Evolutionary conservation across 495 filamentous ascomycete genomes (phyloP).

Genomic region (Hypoxylon crocopeplum): DNA sequence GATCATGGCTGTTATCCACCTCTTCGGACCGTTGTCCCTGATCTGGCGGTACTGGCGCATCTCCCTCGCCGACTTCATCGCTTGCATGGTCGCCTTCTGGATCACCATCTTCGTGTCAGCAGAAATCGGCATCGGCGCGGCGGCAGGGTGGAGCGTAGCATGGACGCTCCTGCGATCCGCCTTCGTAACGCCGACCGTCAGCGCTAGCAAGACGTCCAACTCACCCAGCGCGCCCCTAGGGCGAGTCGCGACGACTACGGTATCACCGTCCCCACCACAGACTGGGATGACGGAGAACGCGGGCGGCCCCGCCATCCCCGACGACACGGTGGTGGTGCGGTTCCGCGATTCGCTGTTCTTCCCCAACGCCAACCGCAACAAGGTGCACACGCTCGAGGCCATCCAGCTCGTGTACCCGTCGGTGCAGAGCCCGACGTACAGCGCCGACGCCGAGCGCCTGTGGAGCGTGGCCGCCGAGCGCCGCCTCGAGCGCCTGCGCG

Average conservation of each 20-base stretch:
- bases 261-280: not conserved
- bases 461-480: constrained; percentile 55
- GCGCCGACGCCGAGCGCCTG: constrained; percentile 45
- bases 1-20: constrained; percentile 54
- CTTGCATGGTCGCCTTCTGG: constrained; percentile 57
- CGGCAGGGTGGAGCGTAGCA: constrained; percentile 55
- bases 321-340: constrained; percentile 49
- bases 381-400: constrained; percentile 47
- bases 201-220: constrained; percentile 17
- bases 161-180: constrained; percentile 54
- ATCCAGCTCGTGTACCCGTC: constrained; percentile 48
- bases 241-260: constrained; percentile 13
- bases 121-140: constrained; percentile 54
- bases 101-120: constrained; percentile 58
- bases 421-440: constrained; percentile 41
- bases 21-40: constrained; percentile 48
- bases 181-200: constrained; percentile 42
- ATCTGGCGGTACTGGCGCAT: constrained; percentile 58
- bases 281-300: constrained; percentile 28
- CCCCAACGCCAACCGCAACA: constrained; percentile 56
- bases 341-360: constrained; percentile 56
- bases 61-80: constrained; percentile 57
- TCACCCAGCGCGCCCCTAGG: constrained; percentile 9
- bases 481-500: constrained; percentile 41
- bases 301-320: constrained; percentile 33